These are phyloP conservation scores for Ophiorrhiza pumila DNA, from an alignment of 257 asterid species.

Conservation along the genomic window DNA sequence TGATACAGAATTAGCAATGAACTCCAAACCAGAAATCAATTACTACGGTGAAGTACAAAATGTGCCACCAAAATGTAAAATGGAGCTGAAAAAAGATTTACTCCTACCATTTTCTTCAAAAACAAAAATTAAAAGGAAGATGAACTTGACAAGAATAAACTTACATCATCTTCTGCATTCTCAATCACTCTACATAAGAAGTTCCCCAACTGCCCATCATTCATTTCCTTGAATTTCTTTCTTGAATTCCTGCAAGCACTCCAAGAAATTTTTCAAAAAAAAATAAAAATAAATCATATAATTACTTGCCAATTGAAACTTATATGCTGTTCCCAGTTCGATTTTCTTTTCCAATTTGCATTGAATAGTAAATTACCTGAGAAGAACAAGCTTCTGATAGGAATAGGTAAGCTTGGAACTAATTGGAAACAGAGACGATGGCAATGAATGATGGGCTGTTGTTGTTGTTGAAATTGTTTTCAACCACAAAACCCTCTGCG, in stretches of 20 bases:
- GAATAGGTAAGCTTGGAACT: conserved; percentile 6
- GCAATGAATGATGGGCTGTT: background rate
- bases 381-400: background rate
- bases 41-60: background rate
- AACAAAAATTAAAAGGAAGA: background rate
- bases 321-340: background rate
- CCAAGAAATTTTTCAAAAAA: background rate
- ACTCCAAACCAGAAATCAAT: background rate
- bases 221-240: conserved; percentile 4
- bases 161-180: conserved; percentile 11
- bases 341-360: background rate
- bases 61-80: background rate
- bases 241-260: conserved; percentile 22
- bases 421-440: conserved; percentile 8
- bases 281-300: too few species aligned
- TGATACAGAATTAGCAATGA: background rate
- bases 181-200: conserved; percentile 17
- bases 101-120: background rate
- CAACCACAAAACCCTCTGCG: conserved; percentile 16
- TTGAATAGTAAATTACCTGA: conserved; percentile 19
- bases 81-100: too few species aligned
- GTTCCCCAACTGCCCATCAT: conserved; percentile 7
- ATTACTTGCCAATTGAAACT: too few species aligned
- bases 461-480: conserved; percentile 7
- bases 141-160: background rate